Conservation (phyloP, 1,284 basidiomycete genomes). For the Coniferiporia weirii region DNA sequence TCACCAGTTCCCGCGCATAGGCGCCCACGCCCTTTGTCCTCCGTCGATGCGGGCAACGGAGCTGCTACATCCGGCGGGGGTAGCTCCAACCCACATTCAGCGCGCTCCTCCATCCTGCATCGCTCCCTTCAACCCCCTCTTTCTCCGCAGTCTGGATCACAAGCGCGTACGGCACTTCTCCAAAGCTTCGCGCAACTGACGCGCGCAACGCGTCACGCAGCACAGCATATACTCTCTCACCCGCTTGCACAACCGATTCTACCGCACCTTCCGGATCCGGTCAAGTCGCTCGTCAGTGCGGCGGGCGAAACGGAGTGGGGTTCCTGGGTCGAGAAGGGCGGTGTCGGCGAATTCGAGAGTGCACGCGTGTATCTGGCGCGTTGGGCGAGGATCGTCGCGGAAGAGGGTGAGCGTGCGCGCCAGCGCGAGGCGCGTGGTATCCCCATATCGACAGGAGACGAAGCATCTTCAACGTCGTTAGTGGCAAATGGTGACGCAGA, state of each 20-base stretch:
- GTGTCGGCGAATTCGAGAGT: conserved; percentile 90
- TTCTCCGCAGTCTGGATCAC: conserved; percentile 48
- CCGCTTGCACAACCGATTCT: conserved; percentile 92
- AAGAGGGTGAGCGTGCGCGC: conserved; percentile 87
- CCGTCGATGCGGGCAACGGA: conserved; percentile 16
- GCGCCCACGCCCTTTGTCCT: conserved; percentile 60
- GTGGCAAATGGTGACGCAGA: conserved; percentile 42
- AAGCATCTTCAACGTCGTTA: conserved; percentile 34
- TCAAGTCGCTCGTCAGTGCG: conserved; percentile 80
- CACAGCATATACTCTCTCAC: conserved; percentile 89
- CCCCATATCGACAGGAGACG: conserved; percentile 26
- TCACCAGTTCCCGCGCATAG: conserved; percentile 82
- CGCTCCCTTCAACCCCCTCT: conserved; percentile 55
- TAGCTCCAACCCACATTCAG: conserved; percentile 51
- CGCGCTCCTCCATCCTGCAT: conserved; percentile 72
- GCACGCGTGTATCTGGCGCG: conserved; percentile 94
- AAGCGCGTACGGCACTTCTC: conserved; percentile 70
- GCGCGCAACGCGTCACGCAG: conserved; percentile 81
- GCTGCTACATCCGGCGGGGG: conserved; percentile 24
- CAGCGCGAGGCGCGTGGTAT: conserved; percentile 68
- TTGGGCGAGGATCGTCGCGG: conserved; percentile 95
- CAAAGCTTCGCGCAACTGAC: conserved; percentile 89
- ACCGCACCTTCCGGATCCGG: conserved; percentile 89
- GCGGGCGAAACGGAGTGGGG: conserved; percentile 82
- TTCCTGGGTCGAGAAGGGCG: conserved; percentile 82